phyloP scores from a whole-genome alignment of 164 flowering plant species.

The Piper betle region DNA sequence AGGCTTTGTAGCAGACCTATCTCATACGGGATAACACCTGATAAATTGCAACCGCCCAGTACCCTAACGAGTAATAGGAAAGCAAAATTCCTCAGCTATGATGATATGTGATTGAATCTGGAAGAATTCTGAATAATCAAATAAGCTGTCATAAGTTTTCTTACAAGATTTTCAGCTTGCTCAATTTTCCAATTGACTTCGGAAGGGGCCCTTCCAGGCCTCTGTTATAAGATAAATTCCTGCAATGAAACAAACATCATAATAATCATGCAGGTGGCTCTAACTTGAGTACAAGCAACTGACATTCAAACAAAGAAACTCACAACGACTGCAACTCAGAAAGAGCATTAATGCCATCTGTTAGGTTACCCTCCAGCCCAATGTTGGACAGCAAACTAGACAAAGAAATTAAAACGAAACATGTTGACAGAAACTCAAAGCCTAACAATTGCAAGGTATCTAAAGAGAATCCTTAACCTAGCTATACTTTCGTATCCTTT shows the following conservation, averaged over 20 bases:
- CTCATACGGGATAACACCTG: conserved; percentile 65
- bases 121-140: not conserved
- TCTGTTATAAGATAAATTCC: conserved; percentile 68
- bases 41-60: conserved; percentile 71
- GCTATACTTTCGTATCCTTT: too few relatives aligned
- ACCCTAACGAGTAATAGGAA: conserved; percentile 30
- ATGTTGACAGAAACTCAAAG: too few relatives aligned
- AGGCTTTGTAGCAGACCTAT: conserved; percentile 55
- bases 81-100: not conserved
- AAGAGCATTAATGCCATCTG: not conserved
- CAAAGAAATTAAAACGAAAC: not conserved
- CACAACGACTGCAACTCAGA: not conserved
- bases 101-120: too few relatives aligned
- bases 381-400: not conserved
- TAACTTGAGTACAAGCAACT: too few relatives aligned
- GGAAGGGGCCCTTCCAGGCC: conserved; percentile 60
- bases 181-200: conserved; percentile 43
- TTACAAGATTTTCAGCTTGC: conserved; percentile 58
- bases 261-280: not conserved
- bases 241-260: conserved; percentile 13
- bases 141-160: conserved; percentile 2
- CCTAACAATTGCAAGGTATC: too few relatives aligned
- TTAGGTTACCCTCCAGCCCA: not conserved
- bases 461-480: too few relatives aligned
- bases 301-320: not conserved